A percentile compares a stretch with the other conserved stretches of the same genome.
Evolutionary conservation across 2,329 filamentous ascomycete species (phyloP).

Genomic region (Phaeosphaeriaceae sp.): DNA sequence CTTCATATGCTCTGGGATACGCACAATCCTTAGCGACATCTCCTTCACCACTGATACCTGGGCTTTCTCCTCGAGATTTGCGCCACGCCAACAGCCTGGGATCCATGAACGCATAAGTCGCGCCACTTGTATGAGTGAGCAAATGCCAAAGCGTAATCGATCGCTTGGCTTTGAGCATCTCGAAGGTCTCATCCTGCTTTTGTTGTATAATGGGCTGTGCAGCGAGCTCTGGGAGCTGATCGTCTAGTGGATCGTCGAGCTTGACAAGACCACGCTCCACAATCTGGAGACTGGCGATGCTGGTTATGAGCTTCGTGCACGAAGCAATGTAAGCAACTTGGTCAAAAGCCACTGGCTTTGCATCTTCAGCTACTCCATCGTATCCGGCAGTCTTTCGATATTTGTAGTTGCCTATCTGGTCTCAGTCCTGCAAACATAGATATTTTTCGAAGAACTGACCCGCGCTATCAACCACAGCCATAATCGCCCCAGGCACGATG

Average conservation of each 20-base stretch:
- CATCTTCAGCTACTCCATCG: slow-evolving; percentile 41
- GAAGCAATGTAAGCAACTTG: slow-evolving; percentile 59
- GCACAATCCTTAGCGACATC: slow-evolving; percentile 43
- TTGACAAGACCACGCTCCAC: slow-evolving; percentile 36
- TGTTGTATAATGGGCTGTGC: slow-evolving; percentile 19
- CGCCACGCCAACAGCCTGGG: slow-evolving; percentile 54
- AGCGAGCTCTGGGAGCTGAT: slow-evolving; percentile 29
- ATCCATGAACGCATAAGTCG: slow-evolving; percentile 53
- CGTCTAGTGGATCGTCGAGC: slow-evolving; percentile 34
- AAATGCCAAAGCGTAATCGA: slow-evolving; percentile 46
- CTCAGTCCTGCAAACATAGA: slow-evolving; percentile 35
- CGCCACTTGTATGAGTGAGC: slow-evolving; percentile 58
- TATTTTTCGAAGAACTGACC: no score
- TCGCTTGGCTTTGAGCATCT: slow-evolving; percentile 14
- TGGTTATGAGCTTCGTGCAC: slow-evolving; percentile 41
- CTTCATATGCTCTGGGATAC: slow-evolving; percentile 29
- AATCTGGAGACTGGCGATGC: slow-evolving; percentile 36
- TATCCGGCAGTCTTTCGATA: slow-evolving; percentile 48
- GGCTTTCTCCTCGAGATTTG: slow-evolving; percentile 32
- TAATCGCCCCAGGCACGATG: slow-evolving; percentile 21
- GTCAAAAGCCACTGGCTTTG: slow-evolving; percentile 59
- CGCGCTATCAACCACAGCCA: slow-evolving; percentile 32
- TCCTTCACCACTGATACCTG: slow-evolving; percentile 9
- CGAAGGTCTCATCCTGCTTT: slow-evolving; percentile 6
- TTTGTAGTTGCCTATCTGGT: slow-evolving; percentile 36